Base-by-base conservation (phyloP, 495 filamentous ascomycete genomes). In the Penicillium odoratum region DNA sequence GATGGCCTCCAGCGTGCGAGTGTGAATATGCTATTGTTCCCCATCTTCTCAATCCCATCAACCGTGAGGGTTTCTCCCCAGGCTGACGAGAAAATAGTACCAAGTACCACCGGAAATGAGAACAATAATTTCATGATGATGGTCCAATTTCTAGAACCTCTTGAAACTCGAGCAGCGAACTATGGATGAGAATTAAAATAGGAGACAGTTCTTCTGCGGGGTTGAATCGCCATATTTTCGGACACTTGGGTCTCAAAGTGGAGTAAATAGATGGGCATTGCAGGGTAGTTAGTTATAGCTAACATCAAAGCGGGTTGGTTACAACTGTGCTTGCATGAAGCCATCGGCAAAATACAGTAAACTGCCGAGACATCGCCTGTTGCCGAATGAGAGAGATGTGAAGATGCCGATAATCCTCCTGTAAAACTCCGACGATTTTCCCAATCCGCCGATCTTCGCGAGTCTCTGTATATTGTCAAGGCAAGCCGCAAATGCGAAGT, bases 221-320 rank as follows among this genome's bases (percentile, higher is more conserved):
- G 34, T 44, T 56, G 58, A 30, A 40, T 62, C 60, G 60, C 60
- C 46, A 53, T 50, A 62, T 58, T 53, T 18, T 63, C 60, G 60
- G 60, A n/a, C 31, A 15, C 5, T 52, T 46, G 25, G 18, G 8
- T 28, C 26, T 25, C 16, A 25, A 7, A 16, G 52, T 44, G n/a
- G 47, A 51, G 43, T 50, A 40, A 7, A 34, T 49, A 29, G 30
- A 28, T 38, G 38, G 25, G n/a, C 25, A 7, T 40, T 25, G n/a
- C 30, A 38, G 33, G 38, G 15, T n/a, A 26, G 28, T 45, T 13
- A 48, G 29, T 21, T 11, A 7, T 7, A 30, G 28, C 11, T 48
- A 31, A 7, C 15, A 30, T 48, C 3, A 1, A 48, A 30, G 36
- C 7, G 16, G 28, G 11, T 42, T 7, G 18, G 25, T 26, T 26